Base-by-base conservation (phyloP, 164 flowering plant genomes). In the Cinnamomum micranthum region DNA sequence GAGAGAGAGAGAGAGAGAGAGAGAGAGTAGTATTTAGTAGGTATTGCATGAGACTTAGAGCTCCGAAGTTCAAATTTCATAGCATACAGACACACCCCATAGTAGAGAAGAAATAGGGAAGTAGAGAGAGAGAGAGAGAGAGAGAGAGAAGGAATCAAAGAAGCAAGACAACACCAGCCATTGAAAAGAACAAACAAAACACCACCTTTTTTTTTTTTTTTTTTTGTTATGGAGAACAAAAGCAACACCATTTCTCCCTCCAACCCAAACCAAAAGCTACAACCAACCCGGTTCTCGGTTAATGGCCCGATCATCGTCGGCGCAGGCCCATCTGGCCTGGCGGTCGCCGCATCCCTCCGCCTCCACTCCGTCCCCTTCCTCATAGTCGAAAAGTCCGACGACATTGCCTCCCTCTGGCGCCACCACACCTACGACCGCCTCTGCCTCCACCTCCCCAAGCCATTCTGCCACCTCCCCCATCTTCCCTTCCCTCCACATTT, bases 301-400 rank as follows among this genome's bases (percentile, higher is more conserved):
- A 87, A 85, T 74, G 94, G 97, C 7, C 97, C 97, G 3, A 87
- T 89, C 62, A 88, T 92, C 9, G 91, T 91, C 2, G 97, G 97
- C 0, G 97, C 94, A 1, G 97, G 97, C 5, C 94, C 97, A 0
- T 88, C 97, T 0, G 97, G 97, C 5, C 83, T 92, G 1, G 97
- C 94, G 20, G 89, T 89, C 0, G 94, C 86, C 0, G 94, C 97
- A 9, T 86, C 92, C 77, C 88, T 92, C 1, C 75, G 76, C 27
- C 84, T 83, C 17, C 88, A 89, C 72, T 88, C 90, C 0, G 87
- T 90, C 17, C 94, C 97, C 20, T 89, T 74, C 70, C 86, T 85
- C 0, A 81, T 92, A 50, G 82, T 92, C 11, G 97, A 92, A 52
- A 71, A 83, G 64, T 82, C 88, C 0, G 88, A 89, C 31, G 88